Percentiles rank a stretch among this genome's conserved stretches.
phyloP scores from a whole-genome alignment of 768 basidiomycete genomes.

The Leccinum boreale region DNA sequence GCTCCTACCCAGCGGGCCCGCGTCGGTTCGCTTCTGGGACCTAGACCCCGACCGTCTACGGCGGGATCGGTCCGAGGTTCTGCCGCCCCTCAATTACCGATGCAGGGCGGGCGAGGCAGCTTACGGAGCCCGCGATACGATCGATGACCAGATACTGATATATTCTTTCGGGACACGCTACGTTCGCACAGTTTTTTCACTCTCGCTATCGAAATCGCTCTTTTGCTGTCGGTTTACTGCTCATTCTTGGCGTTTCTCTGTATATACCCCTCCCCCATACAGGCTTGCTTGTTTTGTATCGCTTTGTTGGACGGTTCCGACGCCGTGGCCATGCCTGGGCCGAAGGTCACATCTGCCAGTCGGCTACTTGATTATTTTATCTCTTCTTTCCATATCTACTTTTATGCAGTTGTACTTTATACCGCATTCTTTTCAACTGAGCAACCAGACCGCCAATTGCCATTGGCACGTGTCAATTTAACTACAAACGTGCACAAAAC shows the following conservation, averaged over 20 bases:
- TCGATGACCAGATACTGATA: not conserved
- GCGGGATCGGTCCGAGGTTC: conserved; percentile 19
- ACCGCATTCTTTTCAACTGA: conserved; percentile 11
- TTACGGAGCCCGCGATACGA: conserved; percentile 16
- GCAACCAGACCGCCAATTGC: not conserved
- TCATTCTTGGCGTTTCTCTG: not conserved
- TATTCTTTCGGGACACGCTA: conserved; percentile 18
- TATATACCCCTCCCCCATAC: conserved; percentile 16
- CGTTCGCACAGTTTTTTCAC: not conserved
- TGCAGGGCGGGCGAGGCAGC: conserved; percentile 29
- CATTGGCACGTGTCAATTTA: not conserved
- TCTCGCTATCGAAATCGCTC: conserved; percentile 9
- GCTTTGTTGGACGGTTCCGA: not conserved
- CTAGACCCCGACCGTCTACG: conserved; percentile 25
- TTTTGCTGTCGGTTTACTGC: not conserved
- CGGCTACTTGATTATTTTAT: not conserved
- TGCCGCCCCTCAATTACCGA: conserved; percentile 26
- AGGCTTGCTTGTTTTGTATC: not conserved
- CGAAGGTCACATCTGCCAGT: not conserved
- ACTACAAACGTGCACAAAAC: not conserved
- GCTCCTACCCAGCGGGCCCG: conserved; percentile 3
- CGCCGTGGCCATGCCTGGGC: not conserved
- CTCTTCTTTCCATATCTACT: not conserved
- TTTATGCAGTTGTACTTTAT: conserved; percentile 14
- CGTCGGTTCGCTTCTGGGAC: conserved; percentile 27